Conservation (phyloP, 441 rosid species). For the Gossypium gossypioides region DNA sequence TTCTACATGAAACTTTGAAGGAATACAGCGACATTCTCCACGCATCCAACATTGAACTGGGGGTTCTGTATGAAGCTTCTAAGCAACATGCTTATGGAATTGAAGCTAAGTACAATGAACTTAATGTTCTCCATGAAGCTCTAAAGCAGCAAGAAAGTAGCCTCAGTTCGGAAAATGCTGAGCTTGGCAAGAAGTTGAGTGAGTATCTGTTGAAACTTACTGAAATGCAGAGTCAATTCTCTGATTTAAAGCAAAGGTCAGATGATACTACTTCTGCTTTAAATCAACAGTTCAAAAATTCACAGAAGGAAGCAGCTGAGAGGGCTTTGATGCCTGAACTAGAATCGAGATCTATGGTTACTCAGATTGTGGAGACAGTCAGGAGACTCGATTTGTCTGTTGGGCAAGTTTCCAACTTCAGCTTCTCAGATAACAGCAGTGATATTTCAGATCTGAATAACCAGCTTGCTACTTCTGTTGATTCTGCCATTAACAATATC, state of each 20-base stretch:
- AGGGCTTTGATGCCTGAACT: conserved; percentile 43
- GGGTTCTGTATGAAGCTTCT: conserved; percentile 52
- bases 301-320: conserved; percentile 48
- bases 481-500: conserved; percentile 48
- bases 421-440: conserved; percentile 22
- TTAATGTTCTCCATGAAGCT: conserved; percentile 40
- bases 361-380: conserved; percentile 46
- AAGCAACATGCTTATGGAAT: conserved; percentile 38
- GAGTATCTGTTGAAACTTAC: conserved; percentile 32
- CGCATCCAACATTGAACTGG: conserved; percentile 49
- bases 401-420: conserved; percentile 24
- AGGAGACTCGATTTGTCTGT: conserved; percentile 49
- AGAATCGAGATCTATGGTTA: conserved; percentile 38
- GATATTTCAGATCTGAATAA: conserved; percentile 35
- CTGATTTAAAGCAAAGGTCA: conserved; percentile 41
- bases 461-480: conserved; percentile 42
- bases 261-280: conserved; percentile 38
- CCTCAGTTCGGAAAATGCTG: conserved; percentile 43
- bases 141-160: conserved; percentile 33
- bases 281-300: conserved; percentile 43
- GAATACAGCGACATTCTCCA: conserved; percentile 41
- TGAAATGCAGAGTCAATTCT: conserved; percentile 53
- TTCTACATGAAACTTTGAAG: conserved; percentile 40
- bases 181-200: conserved; percentile 38
- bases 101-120: conserved; percentile 39